These are phyloP conservation scores for Caloboletus inedulis DNA, from an alignment of 1,284 basidiomycete genomes.

Conservation along the genomic window DNA sequence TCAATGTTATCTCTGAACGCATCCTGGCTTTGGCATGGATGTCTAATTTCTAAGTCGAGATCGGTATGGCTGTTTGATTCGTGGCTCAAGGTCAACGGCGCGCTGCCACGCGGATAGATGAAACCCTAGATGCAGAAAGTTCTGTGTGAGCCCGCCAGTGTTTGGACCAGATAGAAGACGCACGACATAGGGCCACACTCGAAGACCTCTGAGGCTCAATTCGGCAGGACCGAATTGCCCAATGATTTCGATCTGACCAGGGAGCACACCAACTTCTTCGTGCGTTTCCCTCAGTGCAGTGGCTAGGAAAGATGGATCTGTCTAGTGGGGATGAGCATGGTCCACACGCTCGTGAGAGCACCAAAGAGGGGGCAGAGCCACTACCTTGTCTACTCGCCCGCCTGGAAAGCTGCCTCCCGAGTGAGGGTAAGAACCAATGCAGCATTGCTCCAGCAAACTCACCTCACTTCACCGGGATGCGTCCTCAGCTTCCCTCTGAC, in stretches of 20 bases:
- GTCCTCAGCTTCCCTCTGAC: conserved; percentile 61
- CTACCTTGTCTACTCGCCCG: conserved; percentile 63
- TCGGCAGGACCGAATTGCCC: conserved; percentile 64
- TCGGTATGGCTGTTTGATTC: background rate
- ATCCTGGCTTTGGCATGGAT: background rate
- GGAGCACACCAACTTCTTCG: conserved; percentile 67
- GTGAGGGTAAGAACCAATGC: background rate
- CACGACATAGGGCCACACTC: conserved; percentile 75
- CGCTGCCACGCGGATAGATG: conserved; percentile 37
- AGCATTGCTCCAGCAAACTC: conserved; percentile 19
- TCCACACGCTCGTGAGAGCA: background rate
- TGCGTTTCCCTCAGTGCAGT: conserved; percentile 69
- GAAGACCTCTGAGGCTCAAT: conserved; percentile 54
- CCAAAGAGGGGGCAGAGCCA: conserved; percentile 16
- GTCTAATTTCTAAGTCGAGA: background rate
- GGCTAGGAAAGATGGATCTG: conserved; percentile 50
- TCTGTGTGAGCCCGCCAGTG: background rate
- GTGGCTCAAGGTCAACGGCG: background rate
- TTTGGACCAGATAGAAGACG: conserved; percentile 29
- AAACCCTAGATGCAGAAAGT: conserved; percentile 51
- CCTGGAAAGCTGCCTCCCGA: conserved; percentile 64
- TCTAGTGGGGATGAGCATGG: conserved; percentile 36
- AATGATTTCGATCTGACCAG: conserved; percentile 58
- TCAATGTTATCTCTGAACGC: conserved; percentile 26
- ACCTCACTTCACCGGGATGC: conserved; percentile 83